Evolutionary conservation across 768 basidiomycete genomes (phyloP).

Genomic region (Tricholoma sp.): DNA sequence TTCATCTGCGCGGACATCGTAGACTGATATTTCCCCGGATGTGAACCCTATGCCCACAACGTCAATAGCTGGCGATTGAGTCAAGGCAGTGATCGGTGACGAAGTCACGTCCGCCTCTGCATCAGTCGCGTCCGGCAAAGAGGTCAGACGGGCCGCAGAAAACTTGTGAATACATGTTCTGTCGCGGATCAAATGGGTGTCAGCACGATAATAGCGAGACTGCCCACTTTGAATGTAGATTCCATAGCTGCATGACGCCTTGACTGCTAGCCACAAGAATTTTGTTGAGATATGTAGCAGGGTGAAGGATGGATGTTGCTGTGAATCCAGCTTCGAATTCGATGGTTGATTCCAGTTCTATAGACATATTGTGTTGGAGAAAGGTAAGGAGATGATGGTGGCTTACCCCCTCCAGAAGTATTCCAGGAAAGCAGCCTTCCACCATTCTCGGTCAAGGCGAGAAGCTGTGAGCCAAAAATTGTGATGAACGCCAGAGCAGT

Average conservation of each 20-base stretch:
- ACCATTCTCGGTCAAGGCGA: slow-evolving; percentile 79
- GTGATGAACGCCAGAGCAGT: slow-evolving; percentile 57
- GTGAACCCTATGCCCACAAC: slow-evolving; percentile 91
- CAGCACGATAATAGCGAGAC: not conserved
- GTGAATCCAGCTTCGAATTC: slow-evolving; percentile 81
- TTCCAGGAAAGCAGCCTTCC: slow-evolving; percentile 76
- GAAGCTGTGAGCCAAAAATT: slow-evolving; percentile 76
- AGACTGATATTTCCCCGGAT: slow-evolving; percentile 82
- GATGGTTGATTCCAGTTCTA: slow-evolving; percentile 63
- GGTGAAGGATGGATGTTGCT: slow-evolving; percentile 84
- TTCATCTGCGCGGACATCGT: slow-evolving; percentile 90
- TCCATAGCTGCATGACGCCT: slow-evolving; percentile 91
- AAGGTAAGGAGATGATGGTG: not conserved
- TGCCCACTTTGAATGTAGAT: slow-evolving; percentile 73
- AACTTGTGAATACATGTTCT: slow-evolving; percentile 87
- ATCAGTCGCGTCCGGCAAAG: slow-evolving; percentile 27
- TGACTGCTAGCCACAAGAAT: slow-evolving; percentile 77
- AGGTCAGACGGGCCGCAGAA: slow-evolving; percentile 46
- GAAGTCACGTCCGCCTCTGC: slow-evolving; percentile 20
- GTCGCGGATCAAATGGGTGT: not conserved
- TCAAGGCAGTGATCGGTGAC: slow-evolving; percentile 66
- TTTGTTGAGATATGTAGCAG: slow-evolving; percentile 96
- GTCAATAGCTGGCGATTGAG: slow-evolving; percentile 94
- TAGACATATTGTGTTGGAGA: slow-evolving; percentile 10
- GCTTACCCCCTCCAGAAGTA: slow-evolving; percentile 46